Base-by-base conservation (phyloP, 805 yeast species). In the Pichia californica region DNA sequence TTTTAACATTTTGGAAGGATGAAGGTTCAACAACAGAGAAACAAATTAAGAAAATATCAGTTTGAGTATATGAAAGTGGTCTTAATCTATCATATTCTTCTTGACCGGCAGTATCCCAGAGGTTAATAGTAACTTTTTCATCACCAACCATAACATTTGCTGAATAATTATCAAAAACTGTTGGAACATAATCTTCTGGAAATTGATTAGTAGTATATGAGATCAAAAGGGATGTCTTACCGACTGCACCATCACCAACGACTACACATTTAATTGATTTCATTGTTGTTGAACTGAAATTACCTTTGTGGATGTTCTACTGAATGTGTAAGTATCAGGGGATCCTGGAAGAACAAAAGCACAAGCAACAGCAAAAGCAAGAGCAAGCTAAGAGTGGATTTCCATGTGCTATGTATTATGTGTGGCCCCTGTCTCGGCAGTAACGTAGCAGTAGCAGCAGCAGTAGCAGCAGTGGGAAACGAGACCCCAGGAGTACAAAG, bases 101-200 rank as follows among this genome's bases (percentile, higher is more conserved):
- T 64, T 88, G 96, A 23, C 96, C 96, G 3, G 96, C 96, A 14
- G 96, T 88, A 74, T 88, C 96, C 96, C 96, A 88, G 36, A 88
- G 72, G 20, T 94, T 95, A 40, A 88, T 70, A 57, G 86, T 87
- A 56, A 84, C 81, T 43, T 87, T 85, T 55, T 82, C 88, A 25
- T 84, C 82, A 55, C 83, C 91, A 18, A 81, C 81, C 73, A 87
- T 77, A 21, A 88, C 88, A 34, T 83, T 82, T 15, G 95, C 91
- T 3, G 95, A 77, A 62, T 88, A 88, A 64, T 88, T 88, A 61
- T 88, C 96, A 57, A 88, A 88, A 59, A 88, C 96, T 0, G 97
- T 88, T 39, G 97, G 97, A 46, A 88, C 83, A 62, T 88, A 88
- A 57, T 88, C 96, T 53, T 84, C 86, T 6, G 96, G 96, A 63